Evolutionary conservation across 1,139 yeast genomes (phyloP).

Genomic region (Sugiyamaella novakii): DNA sequence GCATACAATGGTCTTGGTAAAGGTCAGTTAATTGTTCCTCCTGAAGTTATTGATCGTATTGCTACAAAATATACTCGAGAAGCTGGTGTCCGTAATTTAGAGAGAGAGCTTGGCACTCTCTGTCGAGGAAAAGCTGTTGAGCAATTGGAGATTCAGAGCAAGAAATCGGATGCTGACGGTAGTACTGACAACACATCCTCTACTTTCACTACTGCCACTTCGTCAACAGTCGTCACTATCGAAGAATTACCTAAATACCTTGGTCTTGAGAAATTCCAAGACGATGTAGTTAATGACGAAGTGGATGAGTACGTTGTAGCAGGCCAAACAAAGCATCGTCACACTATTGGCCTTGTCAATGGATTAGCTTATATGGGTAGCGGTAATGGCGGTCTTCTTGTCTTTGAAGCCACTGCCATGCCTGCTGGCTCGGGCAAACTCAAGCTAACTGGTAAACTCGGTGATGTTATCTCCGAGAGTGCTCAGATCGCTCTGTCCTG

Average conservation of each 20-base stretch:
- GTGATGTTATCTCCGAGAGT: slow-evolving; percentile 80
- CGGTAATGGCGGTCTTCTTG: slow-evolving; percentile 82
- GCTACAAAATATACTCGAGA: slow-evolving; percentile 78
- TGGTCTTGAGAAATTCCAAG: slow-evolving; percentile 48
- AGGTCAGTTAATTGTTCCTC: slow-evolving; percentile 46
- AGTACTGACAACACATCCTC: slow-evolving; percentile 33
- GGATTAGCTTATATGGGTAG: slow-evolving; percentile 87
- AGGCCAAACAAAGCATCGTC: slow-evolving; percentile 41
- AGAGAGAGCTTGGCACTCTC: slow-evolving; percentile 68
- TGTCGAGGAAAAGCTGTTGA: slow-evolving; percentile 86
- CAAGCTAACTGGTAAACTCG: slow-evolving; percentile 78
- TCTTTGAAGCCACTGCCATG: slow-evolving; percentile 77
- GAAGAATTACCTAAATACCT: slow-evolving; percentile 49
- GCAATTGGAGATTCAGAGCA: slow-evolving; percentile 47
- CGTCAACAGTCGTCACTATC: slow-evolving; percentile 30
- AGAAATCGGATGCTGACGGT: slow-evolving; percentile 34
- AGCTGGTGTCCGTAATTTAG: slow-evolving; percentile 83
- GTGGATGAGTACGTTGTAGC: slow-evolving; percentile 37
- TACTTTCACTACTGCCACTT: slow-evolving; percentile 7
- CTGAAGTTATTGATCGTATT: slow-evolving; percentile 59
- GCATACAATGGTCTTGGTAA: slow-evolving; percentile 66
- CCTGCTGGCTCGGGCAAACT: slow-evolving; percentile 54
- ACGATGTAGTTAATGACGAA: slow-evolving; percentile 42
- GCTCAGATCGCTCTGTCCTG: slow-evolving; percentile 78
- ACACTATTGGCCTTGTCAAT: slow-evolving; percentile 75